Conservation (phyloP, 2,329 filamentous ascomycete genomes). For the Bimuria novae-zelandiae region DNA sequence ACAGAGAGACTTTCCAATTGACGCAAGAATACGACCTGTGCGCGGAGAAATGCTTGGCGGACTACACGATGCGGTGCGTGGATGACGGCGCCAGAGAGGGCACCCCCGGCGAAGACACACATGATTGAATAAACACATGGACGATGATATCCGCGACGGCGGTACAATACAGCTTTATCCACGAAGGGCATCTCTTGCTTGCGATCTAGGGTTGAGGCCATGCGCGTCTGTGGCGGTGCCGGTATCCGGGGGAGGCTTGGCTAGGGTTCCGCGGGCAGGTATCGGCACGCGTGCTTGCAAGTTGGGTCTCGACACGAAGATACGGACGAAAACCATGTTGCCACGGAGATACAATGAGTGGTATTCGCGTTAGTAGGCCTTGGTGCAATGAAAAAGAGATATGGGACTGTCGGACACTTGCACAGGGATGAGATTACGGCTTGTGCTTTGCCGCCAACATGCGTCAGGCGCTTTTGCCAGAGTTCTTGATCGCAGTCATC, state of each 20-base stretch:
- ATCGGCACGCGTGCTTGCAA: neutral
- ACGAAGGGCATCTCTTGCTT: neutral
- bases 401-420: too few relatives aligned
- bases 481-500: neutral
- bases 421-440: too few relatives aligned
- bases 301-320: neutral
- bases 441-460: too few relatives aligned
- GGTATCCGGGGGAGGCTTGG: conserved; percentile 1
- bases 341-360: too few relatives aligned
- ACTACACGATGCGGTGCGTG: conserved; percentile 12
- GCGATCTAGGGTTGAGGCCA: neutral
- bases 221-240: neutral
- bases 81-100: conserved; percentile 6
- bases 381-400: too few relatives aligned
- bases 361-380: too few relatives aligned
- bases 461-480: too few relatives aligned
- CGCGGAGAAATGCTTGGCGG: conserved; percentile 17
- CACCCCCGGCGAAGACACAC: neutral
- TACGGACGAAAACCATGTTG: neutral
- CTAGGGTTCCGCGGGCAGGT: conserved; percentile 1
- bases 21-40: conserved; percentile 37
- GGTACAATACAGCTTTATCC: neutral
- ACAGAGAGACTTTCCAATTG: conserved; percentile 30
- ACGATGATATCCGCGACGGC: neutral
- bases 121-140: neutral